These are phyloP conservation scores for Diplotaxis tenuifolia DNA, from an alignment of 345 rosid species.

Conservation along the genomic window DNA sequence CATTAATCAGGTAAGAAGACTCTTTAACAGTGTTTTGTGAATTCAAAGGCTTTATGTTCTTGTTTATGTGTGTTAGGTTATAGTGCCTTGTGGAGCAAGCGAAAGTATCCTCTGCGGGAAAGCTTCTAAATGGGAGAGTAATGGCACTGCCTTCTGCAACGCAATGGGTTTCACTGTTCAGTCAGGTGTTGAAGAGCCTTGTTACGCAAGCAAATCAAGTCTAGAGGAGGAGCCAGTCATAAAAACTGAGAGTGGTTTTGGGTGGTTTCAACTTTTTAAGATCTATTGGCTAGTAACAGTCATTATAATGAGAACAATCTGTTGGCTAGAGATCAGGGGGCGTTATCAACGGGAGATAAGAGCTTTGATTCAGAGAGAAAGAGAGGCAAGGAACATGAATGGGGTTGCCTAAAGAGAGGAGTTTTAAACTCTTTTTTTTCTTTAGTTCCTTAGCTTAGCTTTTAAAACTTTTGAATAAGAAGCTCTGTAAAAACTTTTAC, in stretches of 20 bases:
- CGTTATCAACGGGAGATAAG: background rate
- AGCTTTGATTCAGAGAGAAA: background rate
- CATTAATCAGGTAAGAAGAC: conserved; percentile 47
- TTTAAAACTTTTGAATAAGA: background rate
- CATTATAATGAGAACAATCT: too few species aligned
- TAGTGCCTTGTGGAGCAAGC: conserved; percentile 68
- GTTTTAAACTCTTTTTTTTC: background rate
- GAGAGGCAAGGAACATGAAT: background rate
- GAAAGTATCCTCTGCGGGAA: conserved; percentile 60
- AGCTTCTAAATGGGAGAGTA: conserved; percentile 65
- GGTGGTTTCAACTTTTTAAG: too few species aligned
- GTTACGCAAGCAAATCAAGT: conserved; percentile 66
- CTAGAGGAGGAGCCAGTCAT: conserved; percentile 53
- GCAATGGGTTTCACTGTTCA: conserved; percentile 71
- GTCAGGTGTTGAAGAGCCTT: conserved; percentile 37
- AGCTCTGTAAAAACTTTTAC: background rate
- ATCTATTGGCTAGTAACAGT: too few species aligned
- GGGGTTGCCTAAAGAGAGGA: background rate
- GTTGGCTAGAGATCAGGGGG: background rate
- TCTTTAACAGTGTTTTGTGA: background rate
- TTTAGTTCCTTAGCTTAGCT: background rate
- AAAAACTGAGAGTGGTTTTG: conserved; percentile 12
- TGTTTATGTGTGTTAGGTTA: conserved; percentile 44
- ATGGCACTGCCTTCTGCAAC: conserved; percentile 70
- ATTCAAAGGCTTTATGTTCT: background rate